Percentiles rank a stretch among this genome's conserved stretches.
Evolutionary conservation across 257 asterid genomes (phyloP).

Genomic region (Nicotiana sylvestris): DNA sequence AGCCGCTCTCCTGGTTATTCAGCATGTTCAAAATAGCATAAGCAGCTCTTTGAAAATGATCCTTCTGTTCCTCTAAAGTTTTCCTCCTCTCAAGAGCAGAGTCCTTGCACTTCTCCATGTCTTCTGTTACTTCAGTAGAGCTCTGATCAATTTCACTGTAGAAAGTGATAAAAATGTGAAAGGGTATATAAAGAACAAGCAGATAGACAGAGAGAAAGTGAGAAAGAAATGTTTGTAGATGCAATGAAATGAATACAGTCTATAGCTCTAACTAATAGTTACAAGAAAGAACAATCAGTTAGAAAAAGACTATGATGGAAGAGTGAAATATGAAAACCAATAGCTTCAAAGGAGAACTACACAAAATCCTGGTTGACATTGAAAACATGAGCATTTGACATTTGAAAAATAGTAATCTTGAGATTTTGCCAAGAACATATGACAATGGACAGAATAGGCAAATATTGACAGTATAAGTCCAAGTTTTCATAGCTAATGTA

Average conservation of each 20-base stretch:
- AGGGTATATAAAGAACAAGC: neutral
- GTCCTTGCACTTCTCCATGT: conserved; percentile 61
- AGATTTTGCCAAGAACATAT: neutral
- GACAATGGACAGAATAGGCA: neutral
- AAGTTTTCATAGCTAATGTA: neutral
- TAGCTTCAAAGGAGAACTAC: neutral
- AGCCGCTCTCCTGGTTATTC: conserved; percentile 35
- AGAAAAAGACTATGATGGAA: neutral
- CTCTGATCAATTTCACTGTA: conserved; percentile 70
- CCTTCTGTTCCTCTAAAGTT: conserved; percentile 66
- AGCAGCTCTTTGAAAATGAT: conserved; percentile 72
- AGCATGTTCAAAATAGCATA: conserved; percentile 77
- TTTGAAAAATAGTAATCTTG: neutral
- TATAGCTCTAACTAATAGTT: neutral
- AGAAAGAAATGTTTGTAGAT: neutral
- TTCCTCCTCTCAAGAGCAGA: conserved; percentile 62
- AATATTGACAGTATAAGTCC: neutral
- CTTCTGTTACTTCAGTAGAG: conserved; percentile 60
- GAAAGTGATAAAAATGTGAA: conserved; percentile 13
- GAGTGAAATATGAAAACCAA: conserved; percentile 1
- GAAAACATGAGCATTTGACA: neutral
- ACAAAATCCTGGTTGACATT: neutral
- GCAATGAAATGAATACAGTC: neutral
- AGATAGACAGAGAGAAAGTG: neutral
- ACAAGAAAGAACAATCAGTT: neutral